phyloP scores from a whole-genome alignment of 2,329 filamentous ascomycete genomes.

The Pestalotiopsis sp. region DNA sequence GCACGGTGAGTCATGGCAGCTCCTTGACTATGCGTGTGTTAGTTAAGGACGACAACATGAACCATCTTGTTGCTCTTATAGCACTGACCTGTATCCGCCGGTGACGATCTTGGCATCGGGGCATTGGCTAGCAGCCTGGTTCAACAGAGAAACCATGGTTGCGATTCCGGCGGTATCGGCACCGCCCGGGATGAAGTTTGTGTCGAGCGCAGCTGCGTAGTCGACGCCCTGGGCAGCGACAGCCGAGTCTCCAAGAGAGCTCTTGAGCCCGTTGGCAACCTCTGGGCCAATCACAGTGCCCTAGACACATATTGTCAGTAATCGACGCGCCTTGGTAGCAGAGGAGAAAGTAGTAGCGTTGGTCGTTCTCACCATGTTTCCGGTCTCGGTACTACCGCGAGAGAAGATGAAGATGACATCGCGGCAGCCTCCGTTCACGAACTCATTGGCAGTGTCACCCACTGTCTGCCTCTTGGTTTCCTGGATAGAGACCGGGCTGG shows the following conservation, averaged over 20 bases:
- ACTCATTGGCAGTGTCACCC: constrained; percentile 34
- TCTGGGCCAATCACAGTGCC: constrained; percentile 19
- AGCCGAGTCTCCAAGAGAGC: constrained; percentile 16
- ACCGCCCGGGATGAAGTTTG: constrained; percentile 32
- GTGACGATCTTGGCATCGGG: constrained; percentile 8
- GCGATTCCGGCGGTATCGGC: constrained; percentile 29
- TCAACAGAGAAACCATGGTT: constrained; percentile 17
- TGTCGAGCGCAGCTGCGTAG: constrained; percentile 31
- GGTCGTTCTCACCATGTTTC: constrained; percentile 9
- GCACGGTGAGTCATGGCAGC: constrained; percentile 35
- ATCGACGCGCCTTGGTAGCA: not conserved
- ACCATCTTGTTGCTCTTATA: not conserved
- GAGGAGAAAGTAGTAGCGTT: not conserved
- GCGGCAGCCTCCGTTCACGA: constrained; percentile 37
- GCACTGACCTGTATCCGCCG: constrained; percentile 12
- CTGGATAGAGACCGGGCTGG: constrained; percentile 3
- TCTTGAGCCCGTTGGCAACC: constrained; percentile 23
- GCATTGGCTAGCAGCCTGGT: not conserved
- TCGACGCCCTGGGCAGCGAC: constrained; percentile 25
- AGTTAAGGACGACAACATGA: not conserved
- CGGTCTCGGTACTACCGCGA: constrained; percentile 5
- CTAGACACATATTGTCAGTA: not conserved
- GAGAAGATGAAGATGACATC: constrained; percentile 34
- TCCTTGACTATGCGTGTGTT: constrained; percentile 26
- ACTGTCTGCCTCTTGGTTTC: not conserved